A percentile compares a stretch with the other conserved stretches of the same genome.
Evolutionary conservation across 352 stramenopile genomes (phyloP).

Genomic region (Globisporangium nodosum): DNA sequence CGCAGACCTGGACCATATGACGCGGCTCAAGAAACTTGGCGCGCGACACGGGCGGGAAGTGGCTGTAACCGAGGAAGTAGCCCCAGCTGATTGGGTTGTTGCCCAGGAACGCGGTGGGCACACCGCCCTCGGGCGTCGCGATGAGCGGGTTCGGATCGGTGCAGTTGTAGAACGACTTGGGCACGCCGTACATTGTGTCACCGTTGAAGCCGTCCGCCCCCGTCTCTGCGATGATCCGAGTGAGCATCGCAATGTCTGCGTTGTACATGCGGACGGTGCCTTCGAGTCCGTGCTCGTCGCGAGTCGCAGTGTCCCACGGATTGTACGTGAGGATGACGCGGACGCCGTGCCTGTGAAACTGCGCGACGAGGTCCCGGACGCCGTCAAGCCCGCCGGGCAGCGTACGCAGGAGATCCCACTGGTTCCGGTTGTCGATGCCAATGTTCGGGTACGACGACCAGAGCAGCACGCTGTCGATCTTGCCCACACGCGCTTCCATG

Average conservation of each 20-base stretch:
- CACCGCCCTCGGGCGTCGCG: conserved; percentile 56
- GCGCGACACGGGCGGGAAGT: conserved; percentile 65
- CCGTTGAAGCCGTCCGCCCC: conserved; percentile 80
- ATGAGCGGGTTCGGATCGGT: conserved; percentile 29
- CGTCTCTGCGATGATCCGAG: conserved; percentile 27
- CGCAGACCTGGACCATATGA: conserved; percentile 81
- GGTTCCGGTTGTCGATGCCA: conserved; percentile 79
- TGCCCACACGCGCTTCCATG: conserved; percentile 48
- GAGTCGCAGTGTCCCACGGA: conserved; percentile 76
- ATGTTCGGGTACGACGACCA: conserved; percentile 83
- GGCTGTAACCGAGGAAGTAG: conserved; percentile 60
- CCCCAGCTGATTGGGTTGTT: conserved; percentile 81
- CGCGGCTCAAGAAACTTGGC: conserved; percentile 77
- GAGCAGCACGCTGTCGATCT: conserved; percentile 76
- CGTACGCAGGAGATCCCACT: conserved; percentile 65
- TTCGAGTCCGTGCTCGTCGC: conserved; percentile 44
- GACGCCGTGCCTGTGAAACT: conserved; percentile 56
- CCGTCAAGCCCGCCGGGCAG: conserved; percentile 48
- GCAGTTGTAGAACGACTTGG: conserved; percentile 78
- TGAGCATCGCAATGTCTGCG: conserved; percentile 58
- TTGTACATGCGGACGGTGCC: conserved; percentile 62
- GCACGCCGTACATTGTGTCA: conserved; percentile 87
- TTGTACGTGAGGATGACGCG: conserved; percentile 81
- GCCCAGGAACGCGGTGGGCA: conserved; percentile 53
- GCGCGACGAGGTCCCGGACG: conserved; percentile 35